Percentiles rank a stretch among this genome's conserved stretches.
phyloP scores from a whole-genome alignment of 2,329 filamentous ascomycete genomes.

The Cytospora piceicola region DNA sequence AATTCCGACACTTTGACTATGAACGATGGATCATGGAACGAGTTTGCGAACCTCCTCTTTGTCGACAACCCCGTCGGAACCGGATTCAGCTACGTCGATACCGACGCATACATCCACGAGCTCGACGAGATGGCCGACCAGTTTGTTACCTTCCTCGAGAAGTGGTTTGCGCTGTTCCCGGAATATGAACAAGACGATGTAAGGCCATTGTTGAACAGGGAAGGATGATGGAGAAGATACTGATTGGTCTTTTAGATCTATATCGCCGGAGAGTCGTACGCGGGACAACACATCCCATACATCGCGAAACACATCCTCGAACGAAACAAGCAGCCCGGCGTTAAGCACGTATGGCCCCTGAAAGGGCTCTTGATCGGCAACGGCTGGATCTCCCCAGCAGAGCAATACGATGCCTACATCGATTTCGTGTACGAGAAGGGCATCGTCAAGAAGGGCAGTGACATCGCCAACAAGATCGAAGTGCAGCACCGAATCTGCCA shows the following conservation, averaged over 20 bases:
- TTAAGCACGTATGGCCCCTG: slow-evolving; percentile 70
- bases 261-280: slow-evolving; percentile 93
- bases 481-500: slow-evolving; percentile 71
- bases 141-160: slow-evolving; percentile 86
- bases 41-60: slow-evolving; percentile 96
- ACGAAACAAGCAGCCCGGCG: slow-evolving; percentile 70
- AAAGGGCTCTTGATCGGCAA: slow-evolving; percentile 92
- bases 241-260: slow-evolving; percentile 68
- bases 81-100: slow-evolving; percentile 94
- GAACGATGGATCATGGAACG: slow-evolving; percentile 97
- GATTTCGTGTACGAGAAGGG: slow-evolving; percentile 78
- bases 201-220: slow-evolving; percentile 44
- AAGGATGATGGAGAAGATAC: not conserved
- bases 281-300: slow-evolving; percentile 95
- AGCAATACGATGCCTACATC: slow-evolving; percentile 90
- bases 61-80: slow-evolving; percentile 97
- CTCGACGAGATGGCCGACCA: slow-evolving; percentile 87
- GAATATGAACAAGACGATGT: slow-evolving; percentile 93
- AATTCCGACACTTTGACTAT: slow-evolving; percentile 71
- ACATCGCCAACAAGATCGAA: slow-evolving; percentile 68
- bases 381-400: slow-evolving; percentile 89
- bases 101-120: slow-evolving; percentile 82
- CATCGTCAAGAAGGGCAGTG: slow-evolving; percentile 69
- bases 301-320: slow-evolving; percentile 90
- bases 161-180: slow-evolving; percentile 88